phyloP scores from a whole-genome alignment of 164 flowering plant genomes.

The Vitis riparia region DNA sequence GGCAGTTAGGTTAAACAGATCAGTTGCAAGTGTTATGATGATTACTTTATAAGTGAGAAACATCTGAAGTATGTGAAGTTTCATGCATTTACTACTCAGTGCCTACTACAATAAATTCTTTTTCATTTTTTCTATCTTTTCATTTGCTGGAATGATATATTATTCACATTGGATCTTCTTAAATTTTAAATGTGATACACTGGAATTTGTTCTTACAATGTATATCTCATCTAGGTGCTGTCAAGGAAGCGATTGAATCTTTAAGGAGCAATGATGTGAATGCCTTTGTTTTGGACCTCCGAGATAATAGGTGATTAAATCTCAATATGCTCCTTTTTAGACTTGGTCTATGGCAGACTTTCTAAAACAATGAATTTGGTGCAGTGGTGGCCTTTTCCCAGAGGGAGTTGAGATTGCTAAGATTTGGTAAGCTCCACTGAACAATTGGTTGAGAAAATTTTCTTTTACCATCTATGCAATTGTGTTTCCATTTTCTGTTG shows the following conservation, averaged over 20 bases:
- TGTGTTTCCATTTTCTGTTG: not conserved
- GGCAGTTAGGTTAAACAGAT: too few relatives aligned
- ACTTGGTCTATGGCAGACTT: conserved; percentile 10
- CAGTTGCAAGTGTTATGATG: too few relatives aligned
- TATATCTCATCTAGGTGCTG: conserved; percentile 58
- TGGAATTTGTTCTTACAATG: conserved; percentile 1
- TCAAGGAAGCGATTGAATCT: conserved; percentile 81
- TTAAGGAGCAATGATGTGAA: conserved; percentile 70
- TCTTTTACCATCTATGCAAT: too few relatives aligned
- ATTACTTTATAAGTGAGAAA: too few relatives aligned
- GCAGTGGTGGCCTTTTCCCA: conserved; percentile 98
- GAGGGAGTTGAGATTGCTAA: conserved; percentile 98
- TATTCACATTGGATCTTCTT: not conserved
- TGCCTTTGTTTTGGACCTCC: conserved; percentile 95
- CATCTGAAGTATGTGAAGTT: not conserved
- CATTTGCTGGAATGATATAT: not conserved
- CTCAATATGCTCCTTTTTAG: conserved; percentile 11
- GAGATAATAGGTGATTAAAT: conserved; percentile 83
- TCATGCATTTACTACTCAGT: not conserved
- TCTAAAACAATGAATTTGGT: conserved; percentile 44
- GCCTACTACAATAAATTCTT: not conserved
- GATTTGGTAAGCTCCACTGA: conserved; percentile 67
- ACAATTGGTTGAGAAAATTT: not conserved
- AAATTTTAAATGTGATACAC: not conserved
- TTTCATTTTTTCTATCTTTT: not conserved